Base-by-base conservation (phyloP, 2,329 filamentous ascomycete genomes). In the Penicillium sp. region DNA sequence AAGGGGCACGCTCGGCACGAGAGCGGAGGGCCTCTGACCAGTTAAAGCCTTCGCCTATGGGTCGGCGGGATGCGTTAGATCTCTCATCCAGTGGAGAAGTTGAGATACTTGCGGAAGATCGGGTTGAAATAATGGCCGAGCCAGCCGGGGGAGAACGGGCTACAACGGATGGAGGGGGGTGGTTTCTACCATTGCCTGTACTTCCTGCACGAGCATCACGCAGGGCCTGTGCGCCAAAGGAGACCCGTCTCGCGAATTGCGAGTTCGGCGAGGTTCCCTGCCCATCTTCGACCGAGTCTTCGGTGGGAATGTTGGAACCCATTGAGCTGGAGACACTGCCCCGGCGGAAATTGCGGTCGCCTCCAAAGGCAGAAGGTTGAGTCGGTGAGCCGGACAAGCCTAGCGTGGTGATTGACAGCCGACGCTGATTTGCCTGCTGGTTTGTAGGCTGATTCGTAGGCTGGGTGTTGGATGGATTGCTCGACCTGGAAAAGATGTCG, bases 11-110 rank as follows among this genome's bases (percentile, higher is more conserved):
- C 78, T 96, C 91, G 67, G 92, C 92, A 71, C 92, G 89, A 68
- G 87, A 88, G 75, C 91, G 90, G 81, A 97, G 85, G 79, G 96
- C 92, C 79, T 97, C 93, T 71, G 91, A 90, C 89, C 93, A 96
- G 78, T 96, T 96, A 83, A 95, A 96, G 74, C 90, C 90, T 82
- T 94, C 91, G 81, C 90, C 89, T 92, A 84, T 77, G 60, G 58
- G 62, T 66, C 69, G 71, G 64, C 71, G 70, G 69, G 76, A 78
- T 58, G 61, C 47, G 71, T 76, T 74, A 75, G 73, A 74, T 67
- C 58, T 72, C 63, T 71, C 68, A 62, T 71, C 71, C 63, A 68
- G 61, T 59, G 66, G 57, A 62, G 64, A 61, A 57, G 60, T 62
- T 61, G 68, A 67, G 63, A 65, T 71, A 74, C 69, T 73, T 74